Evolutionary conservation across 192 early-diverging fungal genomes (phyloP), one percentile per base, ranked within the genome.

Genomic region (Dimargaris verticillata): DNA sequence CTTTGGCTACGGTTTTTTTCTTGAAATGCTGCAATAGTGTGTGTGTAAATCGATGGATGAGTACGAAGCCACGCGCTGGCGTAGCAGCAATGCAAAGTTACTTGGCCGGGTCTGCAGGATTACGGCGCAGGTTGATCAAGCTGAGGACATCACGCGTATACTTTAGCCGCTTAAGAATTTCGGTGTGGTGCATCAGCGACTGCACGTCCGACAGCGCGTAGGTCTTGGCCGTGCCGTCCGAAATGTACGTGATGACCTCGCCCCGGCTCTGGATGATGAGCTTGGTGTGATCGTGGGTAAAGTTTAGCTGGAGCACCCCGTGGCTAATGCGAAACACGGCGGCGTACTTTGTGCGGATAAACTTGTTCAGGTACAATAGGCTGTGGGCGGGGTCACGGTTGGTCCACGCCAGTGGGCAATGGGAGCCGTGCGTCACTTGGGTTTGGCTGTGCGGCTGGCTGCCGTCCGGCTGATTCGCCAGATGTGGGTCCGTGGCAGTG

Each of bases 321-420:
- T 59, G 57, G n/a, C 57, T 59, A 18, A 59, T 59, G 18, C 57
- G 57, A 25, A 59, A 59, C n/a, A 59, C 57, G 41, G 57, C 57
- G 41, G 57, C 57, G 38, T 59, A 59, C 43, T 59, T 59, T 18
- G 57, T 59, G 25, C 57, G 57, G 25, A 59, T 59, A 25, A 59
- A 59, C n/a, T 59, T 59, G 57, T 59, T 59, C n/a, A 59, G 42
- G 18, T 59, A 59, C 41, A 59, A n/a, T 38, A 59, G 25, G 20
- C 20, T 25, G 42, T 59, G 57, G 18, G 57, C 57, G 15, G 57
- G 57, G 17, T 59, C 57, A n/a, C 57, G 57, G 57, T 59, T 24
- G 42, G 57, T 43, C 57, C 57, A 59, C 4, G 57, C 57, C 41
- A 59, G 41, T 3, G 38, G 57, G 22, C 57, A 59, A 17, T 59